Evolutionary conservation across 805 yeast species (phyloP).

Genomic region (Candida maltosa): DNA sequence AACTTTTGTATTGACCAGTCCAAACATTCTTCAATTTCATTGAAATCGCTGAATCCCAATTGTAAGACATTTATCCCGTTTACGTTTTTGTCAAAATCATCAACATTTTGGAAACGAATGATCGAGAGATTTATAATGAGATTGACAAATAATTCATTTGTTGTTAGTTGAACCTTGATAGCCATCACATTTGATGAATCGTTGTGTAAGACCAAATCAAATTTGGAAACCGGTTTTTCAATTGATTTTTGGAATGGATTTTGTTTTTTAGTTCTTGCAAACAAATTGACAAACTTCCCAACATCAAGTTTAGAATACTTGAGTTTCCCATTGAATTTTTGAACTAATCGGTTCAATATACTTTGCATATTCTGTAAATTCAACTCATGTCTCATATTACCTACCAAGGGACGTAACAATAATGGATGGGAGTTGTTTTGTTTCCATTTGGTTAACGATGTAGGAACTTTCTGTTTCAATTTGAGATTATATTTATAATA

Average conservation of each 20-base stretch:
- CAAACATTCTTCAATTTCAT: constrained; percentile 54
- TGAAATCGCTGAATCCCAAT: constrained; percentile 46
- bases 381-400: constrained; percentile 54
- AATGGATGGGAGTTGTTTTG: constrained; percentile 42
- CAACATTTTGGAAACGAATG: constrained; percentile 22
- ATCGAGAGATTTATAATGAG: constrained; percentile 33
- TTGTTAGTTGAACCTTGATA: constrained; percentile 27
- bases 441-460: constrained; percentile 43
- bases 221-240: constrained; percentile 33
- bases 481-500: constrained; percentile 48
- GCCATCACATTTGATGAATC: constrained; percentile 17
- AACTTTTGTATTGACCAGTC: constrained; percentile 49
- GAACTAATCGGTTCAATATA: constrained; percentile 22
- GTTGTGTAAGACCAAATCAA: constrained; percentile 21
- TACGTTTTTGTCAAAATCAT: constrained; percentile 23
- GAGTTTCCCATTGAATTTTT: constrained; percentile 10
- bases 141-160: constrained; percentile 41
- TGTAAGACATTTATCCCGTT: constrained; percentile 40
- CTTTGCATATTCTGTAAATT: constrained; percentile 26
- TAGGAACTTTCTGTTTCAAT: constrained; percentile 44
- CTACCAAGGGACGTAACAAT: constrained; percentile 55
- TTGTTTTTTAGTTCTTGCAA: constrained; percentile 8
- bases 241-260: constrained; percentile 39
- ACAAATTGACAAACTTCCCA: constrained; percentile 25
- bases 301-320: constrained; percentile 7